Base-by-base conservation (phyloP, 805 yeast species). In the Wickerhamiella hasegawae region DNA sequence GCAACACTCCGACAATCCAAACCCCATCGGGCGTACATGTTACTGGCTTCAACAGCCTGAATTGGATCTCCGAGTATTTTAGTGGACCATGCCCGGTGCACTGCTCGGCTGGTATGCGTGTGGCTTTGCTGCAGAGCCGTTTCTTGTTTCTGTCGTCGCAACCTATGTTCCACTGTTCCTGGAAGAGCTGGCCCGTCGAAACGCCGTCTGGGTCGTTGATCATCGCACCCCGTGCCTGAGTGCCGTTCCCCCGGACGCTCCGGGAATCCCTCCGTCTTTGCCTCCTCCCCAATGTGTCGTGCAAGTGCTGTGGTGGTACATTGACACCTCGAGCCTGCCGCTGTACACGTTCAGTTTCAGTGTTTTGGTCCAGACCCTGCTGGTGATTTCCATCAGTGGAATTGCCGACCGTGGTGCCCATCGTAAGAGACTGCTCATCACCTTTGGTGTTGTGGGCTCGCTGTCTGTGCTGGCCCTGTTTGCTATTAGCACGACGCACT, bases 61-160 rank as follows among this genome's bases (percentile, higher is more conserved):
- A n/a, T n/a, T n/a, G n/a, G n/a, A n/a, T n/a, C n/a, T n/a, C n/a
- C n/a, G n/a, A n/a, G n/a, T n/a, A n/a, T n/a, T n/a, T n/a, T n/a
- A n/a, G n/a, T n/a, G n/a, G n/a, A n/a, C 31, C 31, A 24, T 31
- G 34, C 31, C 15, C 20, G 20, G 29, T 9, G 21, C 22, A 4
- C 32, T 38, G 18, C 28, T 62, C 24, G 87, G 85, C 3, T 60
- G 85, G 85, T 72, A 73, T 48, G 58, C 74, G 5, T 75, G 72
- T 43, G 62, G 76, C 2, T 74, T 79, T 67, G 84, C 85, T 1
- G 71, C 80, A 16, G 92, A 79, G 51, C 90, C 90, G 0, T 80
- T 78, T 48, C 66, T 77, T 3, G 90, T 79, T 5, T 72, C 81
- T 27, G 84, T 78, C 2, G 76, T 80, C 4, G 76, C 85, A 0